Percentiles rank a stretch among this genome's conserved stretches.
These are phyloP conservation scores for Pontederia paniculata DNA, from an alignment of 176 grass and related monocot species.

Conservation along the genomic window DNA sequence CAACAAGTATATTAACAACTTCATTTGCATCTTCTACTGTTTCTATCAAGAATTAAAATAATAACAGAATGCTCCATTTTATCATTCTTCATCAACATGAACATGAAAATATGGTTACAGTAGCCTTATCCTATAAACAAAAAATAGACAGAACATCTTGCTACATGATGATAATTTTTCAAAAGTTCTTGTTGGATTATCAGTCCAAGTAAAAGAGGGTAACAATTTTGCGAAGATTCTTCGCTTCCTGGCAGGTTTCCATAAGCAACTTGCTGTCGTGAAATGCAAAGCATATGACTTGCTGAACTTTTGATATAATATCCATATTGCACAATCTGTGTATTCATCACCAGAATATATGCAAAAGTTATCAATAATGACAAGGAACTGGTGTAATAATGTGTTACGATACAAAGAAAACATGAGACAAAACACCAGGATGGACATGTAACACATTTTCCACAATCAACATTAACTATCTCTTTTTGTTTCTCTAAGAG, in stretches of 20 bases:
- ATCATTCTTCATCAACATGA: conserved; percentile 23
- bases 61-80: conserved; percentile 21
- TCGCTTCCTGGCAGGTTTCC: conserved; percentile 95
- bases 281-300: conserved; percentile 93
- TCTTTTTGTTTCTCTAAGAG: no score
- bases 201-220: conserved; percentile 99
- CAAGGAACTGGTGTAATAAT: no score
- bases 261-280: conserved; percentile 94
- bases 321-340: conserved; percentile 99
- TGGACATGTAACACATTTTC: no score
- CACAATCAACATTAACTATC: no score
- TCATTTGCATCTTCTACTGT: no score
- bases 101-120: conserved; percentile 19
- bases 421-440: no score
- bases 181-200: neutral
- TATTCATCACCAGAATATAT: conserved; percentile 16
- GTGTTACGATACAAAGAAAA: no score
- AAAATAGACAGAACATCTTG: conserved; percentile 18
- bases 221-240: conserved; percentile 91
- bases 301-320: conserved; percentile 90
- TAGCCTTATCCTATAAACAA: conserved; percentile 22
- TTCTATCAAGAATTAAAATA: conserved; percentile 42
- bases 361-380: neutral
- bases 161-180: neutral
- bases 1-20: no score